Evolutionary conservation across 139 green algal genomes (phyloP).

Genomic region (Astrephomene gubernaculifera): DNA sequence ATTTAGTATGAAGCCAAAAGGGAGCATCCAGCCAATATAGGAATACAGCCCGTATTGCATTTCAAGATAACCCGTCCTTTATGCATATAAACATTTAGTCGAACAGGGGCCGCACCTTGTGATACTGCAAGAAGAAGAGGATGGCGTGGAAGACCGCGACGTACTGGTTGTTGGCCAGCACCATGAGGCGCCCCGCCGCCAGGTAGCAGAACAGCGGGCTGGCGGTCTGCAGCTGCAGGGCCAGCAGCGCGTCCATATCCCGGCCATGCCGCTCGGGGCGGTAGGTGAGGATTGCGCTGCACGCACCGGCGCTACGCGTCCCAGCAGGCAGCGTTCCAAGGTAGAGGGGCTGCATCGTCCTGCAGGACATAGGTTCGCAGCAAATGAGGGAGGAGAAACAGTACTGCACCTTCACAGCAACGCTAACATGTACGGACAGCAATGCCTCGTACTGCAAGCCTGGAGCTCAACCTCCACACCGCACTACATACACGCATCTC

Average conservation of each 20-base stretch:
- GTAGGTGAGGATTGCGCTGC: slow-evolving; percentile 73
- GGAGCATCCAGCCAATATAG: no score
- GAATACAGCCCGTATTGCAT: no score
- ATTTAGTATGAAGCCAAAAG: no score
- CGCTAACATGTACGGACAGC: no score
- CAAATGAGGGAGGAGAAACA: no score
- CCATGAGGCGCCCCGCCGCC: slow-evolving; percentile 54
- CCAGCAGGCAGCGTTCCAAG: slow-evolving; percentile 67
- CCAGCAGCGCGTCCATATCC: slow-evolving; percentile 63
- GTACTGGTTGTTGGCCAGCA: slow-evolving; percentile 42
- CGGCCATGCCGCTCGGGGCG: slow-evolving; percentile 59
- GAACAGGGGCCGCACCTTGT: slow-evolving; percentile 36
- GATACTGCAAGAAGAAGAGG: slow-evolving; percentile 64
- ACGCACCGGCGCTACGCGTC: slow-evolving; percentile 49
- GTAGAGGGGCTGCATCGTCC: slow-evolving; percentile 62
- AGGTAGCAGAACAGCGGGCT: slow-evolving; percentile 67
- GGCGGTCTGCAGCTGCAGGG: slow-evolving; percentile 54
- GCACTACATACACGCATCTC: no score
- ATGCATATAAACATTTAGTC: no score
- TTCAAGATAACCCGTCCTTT: no score
- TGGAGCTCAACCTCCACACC: no score
- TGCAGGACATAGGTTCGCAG: no score
- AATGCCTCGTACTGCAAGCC: no score
- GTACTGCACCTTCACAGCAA: no score
- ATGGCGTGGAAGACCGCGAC: slow-evolving; percentile 60